phyloP scores from a whole-genome alignment of 2,329 filamentous ascomycete species.

The Scedosporium aurantiacum region DNA sequence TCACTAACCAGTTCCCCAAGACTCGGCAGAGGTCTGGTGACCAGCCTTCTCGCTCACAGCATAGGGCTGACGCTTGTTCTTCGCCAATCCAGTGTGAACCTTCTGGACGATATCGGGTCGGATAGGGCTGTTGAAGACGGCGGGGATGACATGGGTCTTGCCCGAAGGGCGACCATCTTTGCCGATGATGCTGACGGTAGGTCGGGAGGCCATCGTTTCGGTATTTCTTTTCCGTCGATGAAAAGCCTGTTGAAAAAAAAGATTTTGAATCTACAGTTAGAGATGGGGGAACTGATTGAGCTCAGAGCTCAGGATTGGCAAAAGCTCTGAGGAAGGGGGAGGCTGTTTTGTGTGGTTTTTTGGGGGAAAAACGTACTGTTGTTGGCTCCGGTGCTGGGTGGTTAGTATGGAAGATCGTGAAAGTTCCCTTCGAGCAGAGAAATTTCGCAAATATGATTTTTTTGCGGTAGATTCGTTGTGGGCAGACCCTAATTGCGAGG shows the following conservation, averaged over 20 bases:
- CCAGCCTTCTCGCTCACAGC: slow-evolving; percentile 99
- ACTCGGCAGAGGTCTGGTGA: slow-evolving; percentile 99
- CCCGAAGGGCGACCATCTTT: slow-evolving; percentile 89
- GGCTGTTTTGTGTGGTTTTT: background rate
- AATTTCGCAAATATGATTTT: slow-evolving; percentile 27
- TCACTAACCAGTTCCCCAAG: slow-evolving; percentile 94
- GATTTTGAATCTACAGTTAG: background rate
- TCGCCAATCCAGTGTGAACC: slow-evolving; percentile 98
- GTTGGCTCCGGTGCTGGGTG: slow-evolving; percentile 26
- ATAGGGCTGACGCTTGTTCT: slow-evolving; percentile 99
- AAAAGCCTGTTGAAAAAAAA: slow-evolving; percentile 4
- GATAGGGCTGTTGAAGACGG: slow-evolving; percentile 96
- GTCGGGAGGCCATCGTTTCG: slow-evolving; percentile 80
- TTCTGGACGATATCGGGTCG: slow-evolving; percentile 98
- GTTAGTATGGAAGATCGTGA: slow-evolving; percentile 18
- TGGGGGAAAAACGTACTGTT: background rate
- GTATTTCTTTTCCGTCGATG: slow-evolving; percentile 15
- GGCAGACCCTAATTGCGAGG: slow-evolving; percentile 26
- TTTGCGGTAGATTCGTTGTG: slow-evolving; percentile 24
- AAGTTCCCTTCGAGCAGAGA: slow-evolving; percentile 19
- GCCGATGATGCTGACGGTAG: slow-evolving; percentile 94
- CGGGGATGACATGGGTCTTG: slow-evolving; percentile 82
- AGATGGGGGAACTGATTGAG: background rate
- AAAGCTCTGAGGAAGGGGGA: background rate
- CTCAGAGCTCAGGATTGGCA: no score